These are phyloP conservation scores for Stemphylium vesicarium DNA, from an alignment of 2,329 filamentous ascomycete genomes.

Conservation along the genomic window DNA sequence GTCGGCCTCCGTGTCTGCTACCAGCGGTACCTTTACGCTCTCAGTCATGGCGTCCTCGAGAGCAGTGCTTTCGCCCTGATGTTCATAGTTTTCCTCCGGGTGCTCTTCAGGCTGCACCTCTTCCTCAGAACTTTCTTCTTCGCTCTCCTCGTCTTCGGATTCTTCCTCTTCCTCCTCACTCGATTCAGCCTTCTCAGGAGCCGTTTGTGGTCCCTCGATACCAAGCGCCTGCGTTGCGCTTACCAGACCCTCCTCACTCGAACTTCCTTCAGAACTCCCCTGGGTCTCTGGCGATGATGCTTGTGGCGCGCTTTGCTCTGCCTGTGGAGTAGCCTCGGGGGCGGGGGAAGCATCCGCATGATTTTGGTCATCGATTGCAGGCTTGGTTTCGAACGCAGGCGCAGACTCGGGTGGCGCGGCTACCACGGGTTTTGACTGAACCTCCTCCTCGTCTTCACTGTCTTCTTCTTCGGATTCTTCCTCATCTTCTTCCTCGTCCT, in stretches of 20 bases:
- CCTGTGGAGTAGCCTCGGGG: conserved; percentile 36
- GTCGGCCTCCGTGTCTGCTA: conserved; percentile 50
- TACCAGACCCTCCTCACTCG: conserved; percentile 20
- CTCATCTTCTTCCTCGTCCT: conserved; percentile 17
- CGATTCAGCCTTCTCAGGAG: conserved; percentile 5
- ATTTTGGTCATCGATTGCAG: conserved; percentile 9
- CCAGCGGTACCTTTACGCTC: conserved; percentile 49
- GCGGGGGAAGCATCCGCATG: conserved; percentile 12
- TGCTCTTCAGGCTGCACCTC: conserved; percentile 23
- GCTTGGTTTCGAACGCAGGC: conserved; percentile 9
- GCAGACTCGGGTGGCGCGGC: conserved; percentile 3
- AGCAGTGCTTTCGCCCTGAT: conserved; percentile 54
- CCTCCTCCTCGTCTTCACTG: conserved; percentile 13
- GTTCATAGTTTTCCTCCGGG: conserved; percentile 52
- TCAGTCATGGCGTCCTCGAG: conserved; percentile 56
- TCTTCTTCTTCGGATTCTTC: conserved; percentile 26
- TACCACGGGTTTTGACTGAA: conserved; percentile 9
- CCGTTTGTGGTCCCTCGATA: conserved; percentile 7
- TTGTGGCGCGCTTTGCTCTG: conserved; percentile 38
- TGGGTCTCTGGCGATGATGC: conserved; percentile 12
- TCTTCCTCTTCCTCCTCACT: conserved; percentile 27
- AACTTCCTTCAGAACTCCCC: conserved; percentile 6
- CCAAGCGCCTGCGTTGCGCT: conserved; percentile 27
- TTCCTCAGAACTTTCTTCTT: conserved; percentile 28
- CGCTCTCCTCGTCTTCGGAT: conserved; percentile 41